Percentiles rank a stretch among this genome's conserved stretches.
phyloP scores from a whole-genome alignment of 208 protist genomes.

The Trichomonas gallinae region DNA sequence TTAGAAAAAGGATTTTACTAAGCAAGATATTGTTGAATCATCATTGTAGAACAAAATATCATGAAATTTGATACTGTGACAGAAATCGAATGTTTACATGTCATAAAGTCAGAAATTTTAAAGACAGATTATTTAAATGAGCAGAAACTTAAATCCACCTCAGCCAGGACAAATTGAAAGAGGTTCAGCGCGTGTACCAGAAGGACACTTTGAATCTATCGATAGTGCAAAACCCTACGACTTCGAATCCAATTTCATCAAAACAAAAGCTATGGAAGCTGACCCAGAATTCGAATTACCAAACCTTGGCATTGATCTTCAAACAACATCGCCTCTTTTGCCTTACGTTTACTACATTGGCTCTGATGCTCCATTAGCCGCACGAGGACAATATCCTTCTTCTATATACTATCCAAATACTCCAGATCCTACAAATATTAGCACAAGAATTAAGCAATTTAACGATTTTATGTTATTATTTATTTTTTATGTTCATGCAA shows the following conservation, averaged over 20 bases:
- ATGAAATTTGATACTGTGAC: too few relatives aligned
- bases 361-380: background rate
- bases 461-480: background rate
- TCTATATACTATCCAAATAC: background rate
- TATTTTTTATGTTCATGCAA: slow-evolving; percentile 5
- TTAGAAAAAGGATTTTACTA: too few relatives aligned
- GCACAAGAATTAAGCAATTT: background rate
- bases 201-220: background rate
- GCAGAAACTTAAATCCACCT: too few relatives aligned
- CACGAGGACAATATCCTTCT: background rate
- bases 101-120: too few relatives aligned
- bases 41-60: too few relatives aligned
- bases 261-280: background rate
- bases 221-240: background rate
- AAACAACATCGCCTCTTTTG: background rate
- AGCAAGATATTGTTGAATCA: too few relatives aligned
- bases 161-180: too few relatives aligned
- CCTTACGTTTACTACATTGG: background rate
- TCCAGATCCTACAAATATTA: background rate
- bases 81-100: too few relatives aligned
- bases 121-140: too few relatives aligned
- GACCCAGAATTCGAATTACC: background rate
- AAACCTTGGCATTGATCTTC: background rate
- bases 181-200: background rate
- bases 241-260: background rate